Evolutionary conservation across 148 eudicot genomes (phyloP).

Genomic region (Rheum nobile): DNA sequence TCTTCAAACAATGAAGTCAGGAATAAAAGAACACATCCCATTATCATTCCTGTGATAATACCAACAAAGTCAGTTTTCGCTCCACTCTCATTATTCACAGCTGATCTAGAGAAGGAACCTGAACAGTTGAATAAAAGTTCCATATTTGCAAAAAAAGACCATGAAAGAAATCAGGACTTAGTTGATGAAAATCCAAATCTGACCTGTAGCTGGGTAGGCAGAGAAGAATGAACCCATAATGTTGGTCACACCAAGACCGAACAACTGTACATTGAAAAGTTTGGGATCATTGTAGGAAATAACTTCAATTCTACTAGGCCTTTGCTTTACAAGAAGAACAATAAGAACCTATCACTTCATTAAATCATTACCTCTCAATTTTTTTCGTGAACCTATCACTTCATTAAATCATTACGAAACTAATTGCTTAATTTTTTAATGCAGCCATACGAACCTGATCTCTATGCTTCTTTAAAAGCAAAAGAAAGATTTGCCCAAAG

Average conservation of each 20-base stretch:
- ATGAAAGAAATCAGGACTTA: background rate
- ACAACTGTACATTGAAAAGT: conserved; percentile 41
- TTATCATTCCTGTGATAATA: conserved; percentile 65
- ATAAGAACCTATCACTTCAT: too few relatives aligned
- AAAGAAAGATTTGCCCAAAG: conserved; percentile 1
- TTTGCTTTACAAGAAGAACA: too few relatives aligned
- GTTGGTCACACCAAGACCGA: conserved; percentile 98
- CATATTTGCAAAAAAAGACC: background rate
- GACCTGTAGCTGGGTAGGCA: conserved; percentile 87
- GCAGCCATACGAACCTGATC: background rate
- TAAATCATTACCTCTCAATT: conserved; percentile 69
- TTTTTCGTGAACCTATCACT: too few relatives aligned
- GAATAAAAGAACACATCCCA: conserved; percentile 81
- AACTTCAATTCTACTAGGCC: background rate
- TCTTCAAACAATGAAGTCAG: conserved; percentile 80
- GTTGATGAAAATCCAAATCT: conserved; percentile 11
- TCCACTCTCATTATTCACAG: conserved; percentile 97
- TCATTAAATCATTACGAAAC: too few relatives aligned
- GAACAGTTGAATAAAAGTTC: background rate
- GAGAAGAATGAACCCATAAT: conserved; percentile 85
- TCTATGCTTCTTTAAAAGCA: background rate
- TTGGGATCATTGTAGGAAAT: background rate
- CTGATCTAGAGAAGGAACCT: conserved; percentile 99
- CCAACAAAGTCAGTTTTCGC: conserved; percentile 97
- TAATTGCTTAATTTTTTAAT: background rate